A percentile compares a stretch with the other conserved stretches of the same genome.
Evolutionary conservation across 352 stramenopile species (phyloP).

Genomic region (Phytophthora capsici): DNA sequence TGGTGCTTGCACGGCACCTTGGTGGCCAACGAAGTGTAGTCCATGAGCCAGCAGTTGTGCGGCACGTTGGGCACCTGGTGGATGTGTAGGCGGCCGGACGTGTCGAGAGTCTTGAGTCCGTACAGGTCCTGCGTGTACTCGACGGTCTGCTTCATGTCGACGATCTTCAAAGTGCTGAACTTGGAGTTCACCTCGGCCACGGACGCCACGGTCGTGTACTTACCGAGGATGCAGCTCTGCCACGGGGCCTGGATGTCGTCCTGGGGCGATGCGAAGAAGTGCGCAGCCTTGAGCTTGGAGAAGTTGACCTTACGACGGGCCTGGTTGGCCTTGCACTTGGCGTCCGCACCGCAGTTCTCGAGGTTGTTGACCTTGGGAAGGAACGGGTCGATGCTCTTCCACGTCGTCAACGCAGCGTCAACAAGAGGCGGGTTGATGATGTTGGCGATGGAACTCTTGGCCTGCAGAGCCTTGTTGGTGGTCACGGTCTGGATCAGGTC

Average conservation of each 20-base stretch:
- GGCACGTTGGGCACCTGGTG: slow-evolving; percentile 36
- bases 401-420: slow-evolving; percentile 36
- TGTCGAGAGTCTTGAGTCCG: slow-evolving; percentile 47
- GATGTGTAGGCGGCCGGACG: slow-evolving; percentile 26
- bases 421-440: slow-evolving; percentile 37
- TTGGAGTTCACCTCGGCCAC: slow-evolving; percentile 39
- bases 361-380: slow-evolving; percentile 52
- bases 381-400: slow-evolving; percentile 44
- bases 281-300: slow-evolving; percentile 41
- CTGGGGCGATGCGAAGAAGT: slow-evolving; percentile 58
- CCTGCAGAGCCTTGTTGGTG: slow-evolving; percentile 31
- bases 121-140: slow-evolving; percentile 51
- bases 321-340: slow-evolving; percentile 29
- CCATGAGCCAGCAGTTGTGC: slow-evolving; percentile 53
- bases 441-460: slow-evolving; percentile 46
- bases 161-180: slow-evolving; percentile 39
- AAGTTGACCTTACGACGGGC: slow-evolving; percentile 54
- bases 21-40: slow-evolving; percentile 43
- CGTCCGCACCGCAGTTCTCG: slow-evolving; percentile 17
- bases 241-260: slow-evolving; percentile 52
- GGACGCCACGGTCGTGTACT: slow-evolving; percentile 46
- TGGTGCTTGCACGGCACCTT: slow-evolving; percentile 32
- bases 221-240: slow-evolving; percentile 40
- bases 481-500: slow-evolving; percentile 46
- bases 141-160: slow-evolving; percentile 39